Evolutionary conservation across 371 early-diverging fungal genomes (phyloP).

Genomic region (Actinomortierella ambigua): DNA sequence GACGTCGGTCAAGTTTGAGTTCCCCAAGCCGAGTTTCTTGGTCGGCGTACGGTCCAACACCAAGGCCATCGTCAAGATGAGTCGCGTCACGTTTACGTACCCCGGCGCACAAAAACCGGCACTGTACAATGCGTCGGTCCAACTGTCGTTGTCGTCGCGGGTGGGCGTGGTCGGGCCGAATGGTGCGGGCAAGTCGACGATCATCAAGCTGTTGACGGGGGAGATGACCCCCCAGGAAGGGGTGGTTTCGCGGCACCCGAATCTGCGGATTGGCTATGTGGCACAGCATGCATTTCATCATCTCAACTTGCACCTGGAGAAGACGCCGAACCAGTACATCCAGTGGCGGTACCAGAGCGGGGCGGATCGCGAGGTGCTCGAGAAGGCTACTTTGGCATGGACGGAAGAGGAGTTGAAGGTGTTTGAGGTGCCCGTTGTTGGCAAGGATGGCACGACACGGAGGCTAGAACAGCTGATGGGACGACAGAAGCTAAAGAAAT

Average conservation of each 20-base stretch:
- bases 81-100: constrained; percentile 68
- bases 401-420: constrained; percentile 24
- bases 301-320: constrained; percentile 80
- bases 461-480: constrained; percentile 54
- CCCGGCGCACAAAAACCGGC: constrained; percentile 60
- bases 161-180: constrained; percentile 78
- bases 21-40: constrained; percentile 75
- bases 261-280: constrained; percentile 85
- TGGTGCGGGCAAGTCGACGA: constrained; percentile 81
- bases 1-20: constrained; percentile 62
- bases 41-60: constrained; percentile 78
- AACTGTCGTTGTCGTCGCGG: constrained; percentile 68
- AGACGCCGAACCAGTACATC: constrained; percentile 83
- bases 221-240: constrained; percentile 70
- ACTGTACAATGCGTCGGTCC: constrained; percentile 62
- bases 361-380: constrained; percentile 81
- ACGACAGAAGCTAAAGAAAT: constrained; percentile 80
- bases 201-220: constrained; percentile 86
- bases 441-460: constrained; percentile 54
- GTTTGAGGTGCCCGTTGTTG: constrained; percentile 45
- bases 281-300: constrained; percentile 92
- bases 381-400: constrained; percentile 55
- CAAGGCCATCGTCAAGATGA: constrained; percentile 74
- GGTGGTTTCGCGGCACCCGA: constrained; percentile 79
- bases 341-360: constrained; percentile 87